Conservation (phyloP, 2,329 filamentous ascomycete species). For the Microdochium trichocladiopsis region DNA sequence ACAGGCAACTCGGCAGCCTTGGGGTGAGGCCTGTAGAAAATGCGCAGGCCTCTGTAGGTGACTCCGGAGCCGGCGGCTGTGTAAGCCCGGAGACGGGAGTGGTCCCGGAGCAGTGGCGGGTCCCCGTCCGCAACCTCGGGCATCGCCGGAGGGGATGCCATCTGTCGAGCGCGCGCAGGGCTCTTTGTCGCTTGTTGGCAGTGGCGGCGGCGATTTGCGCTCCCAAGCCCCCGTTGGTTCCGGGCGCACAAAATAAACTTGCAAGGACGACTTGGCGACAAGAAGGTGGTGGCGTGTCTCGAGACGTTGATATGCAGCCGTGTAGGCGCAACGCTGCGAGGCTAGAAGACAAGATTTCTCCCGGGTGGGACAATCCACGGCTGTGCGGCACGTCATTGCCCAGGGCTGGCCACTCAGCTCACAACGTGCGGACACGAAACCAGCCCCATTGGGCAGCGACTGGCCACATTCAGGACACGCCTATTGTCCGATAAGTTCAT, state of each 20-base stretch:
- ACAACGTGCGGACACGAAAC: neutral
- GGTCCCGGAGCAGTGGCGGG: conserved; percentile 71
- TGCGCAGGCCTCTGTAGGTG: conserved; percentile 69
- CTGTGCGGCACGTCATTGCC: neutral
- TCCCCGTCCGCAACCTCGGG: conserved; percentile 52
- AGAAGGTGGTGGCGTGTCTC: too few species aligned
- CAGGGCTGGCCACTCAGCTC: neutral
- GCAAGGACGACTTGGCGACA: too few species aligned
- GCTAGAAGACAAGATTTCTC: too few species aligned
- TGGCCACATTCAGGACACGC: too few species aligned
- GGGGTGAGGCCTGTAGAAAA: conserved; percentile 77
- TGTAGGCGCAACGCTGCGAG: too few species aligned
- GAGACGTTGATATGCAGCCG: too few species aligned
- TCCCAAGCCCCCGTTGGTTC: too few species aligned
- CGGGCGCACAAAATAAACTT: too few species aligned
- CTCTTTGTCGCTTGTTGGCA: conserved; percentile 14
- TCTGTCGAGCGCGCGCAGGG: conserved; percentile 7
- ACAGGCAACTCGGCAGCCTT: conserved; percentile 76
- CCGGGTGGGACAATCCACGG: neutral
- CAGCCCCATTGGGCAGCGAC: neutral
- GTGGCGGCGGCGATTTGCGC: too few species aligned
- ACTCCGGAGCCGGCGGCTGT: conserved; percentile 56
- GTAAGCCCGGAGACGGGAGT: conserved; percentile 66
- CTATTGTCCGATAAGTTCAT: too few species aligned
- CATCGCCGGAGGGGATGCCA: neutral